These are phyloP conservation scores for Phytophthora sp. DNA, from an alignment of 352 stramenopile genomes.

Conservation along the genomic window DNA sequence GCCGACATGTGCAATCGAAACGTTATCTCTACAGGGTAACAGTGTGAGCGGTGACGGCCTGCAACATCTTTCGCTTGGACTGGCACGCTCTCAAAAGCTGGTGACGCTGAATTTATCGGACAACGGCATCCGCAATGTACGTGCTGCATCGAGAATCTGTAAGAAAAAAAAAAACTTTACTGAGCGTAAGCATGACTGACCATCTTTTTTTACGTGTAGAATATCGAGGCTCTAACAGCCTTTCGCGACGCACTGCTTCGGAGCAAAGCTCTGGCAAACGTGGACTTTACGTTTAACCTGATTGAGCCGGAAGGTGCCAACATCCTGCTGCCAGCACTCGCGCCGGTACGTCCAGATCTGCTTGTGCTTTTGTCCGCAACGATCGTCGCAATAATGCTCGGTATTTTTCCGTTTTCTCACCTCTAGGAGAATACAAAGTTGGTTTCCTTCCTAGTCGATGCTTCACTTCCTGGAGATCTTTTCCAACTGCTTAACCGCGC, in stretches of 20 bases:
- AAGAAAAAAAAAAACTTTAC: too few species aligned
- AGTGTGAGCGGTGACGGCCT: constrained; percentile 59
- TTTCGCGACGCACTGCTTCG: constrained; percentile 72
- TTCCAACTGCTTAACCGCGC: constrained; percentile 79
- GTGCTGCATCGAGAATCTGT: too few species aligned
- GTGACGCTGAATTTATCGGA: constrained; percentile 77
- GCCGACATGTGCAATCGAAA: constrained; percentile 53
- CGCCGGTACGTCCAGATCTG: constrained; percentile 33
- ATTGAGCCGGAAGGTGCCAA: constrained; percentile 73
- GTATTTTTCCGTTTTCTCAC: too few species aligned
- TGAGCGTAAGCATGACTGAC: neutral
- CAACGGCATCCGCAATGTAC: constrained; percentile 79
- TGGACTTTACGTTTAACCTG: constrained; percentile 82
- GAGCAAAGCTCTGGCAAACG: constrained; percentile 69
- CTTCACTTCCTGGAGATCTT: constrained; percentile 69
- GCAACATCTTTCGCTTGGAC: constrained; percentile 72
- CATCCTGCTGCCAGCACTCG: constrained; percentile 62
- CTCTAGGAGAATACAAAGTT: constrained; percentile 72
- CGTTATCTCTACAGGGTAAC: constrained; percentile 74
- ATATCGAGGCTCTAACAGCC: constrained; percentile 49
- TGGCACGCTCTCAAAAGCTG: constrained; percentile 62
- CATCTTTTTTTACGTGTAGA: constrained; percentile 25
- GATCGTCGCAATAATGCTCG: neutral
- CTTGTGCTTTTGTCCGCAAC: neutral
- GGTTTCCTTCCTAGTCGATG: constrained; percentile 77